Evolutionary conservation across 129 eudicot genomes (phyloP), one percentile per base, ranked within the genome.

Genomic region (Calendula officinalis): DNA sequence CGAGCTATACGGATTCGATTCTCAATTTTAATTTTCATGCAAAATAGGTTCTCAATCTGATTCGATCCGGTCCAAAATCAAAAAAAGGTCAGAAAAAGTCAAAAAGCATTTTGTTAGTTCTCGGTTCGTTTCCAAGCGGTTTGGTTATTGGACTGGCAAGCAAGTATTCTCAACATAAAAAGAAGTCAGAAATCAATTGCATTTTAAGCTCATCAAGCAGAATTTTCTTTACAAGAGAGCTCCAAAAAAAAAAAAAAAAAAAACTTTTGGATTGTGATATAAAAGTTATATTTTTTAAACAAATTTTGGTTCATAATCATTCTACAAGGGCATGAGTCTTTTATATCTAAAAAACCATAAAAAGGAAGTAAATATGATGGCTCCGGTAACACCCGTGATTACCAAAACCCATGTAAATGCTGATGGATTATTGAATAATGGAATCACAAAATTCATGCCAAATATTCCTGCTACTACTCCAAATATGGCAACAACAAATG

Each of bases 391-490:
- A 64, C 95, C 99, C 0, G 99, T 94, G 64, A 94, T 83, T 53
- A 80, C 47, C 15, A 88, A 72, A 30, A 89, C 97, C 97, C 95
- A 94, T 33, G 82, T 83, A 85, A 94, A 94, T 8, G 99, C 97
- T 3, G 56, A 45, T 0, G 86, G 80, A 34, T 70, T 39, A 9
- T 80, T 68, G 30, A 94, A 89, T 57, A 94, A 58, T 0, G 86
- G 74, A 34, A 89, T 74, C 60, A 45, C 71, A 68, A 94, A 94
- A 55, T 94, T 94, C 97, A 94, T 94, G 60, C 99, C 99, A 76
- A 94, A 94, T 53, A 94, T 78, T 7, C 99, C 99, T 5, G 99
- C 95, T 7, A 94, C 99, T 79, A 94, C 96, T 11, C 97, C 99
- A 63, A 88, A 88, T 60, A 94, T 89, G 14, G 99, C 95, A 6